A percentile compares a stretch with the other conserved stretches of the same genome.
phyloP scores from a whole-genome alignment of 495 filamentous ascomycete genomes.

The Penicillium roqueforti region DNA sequence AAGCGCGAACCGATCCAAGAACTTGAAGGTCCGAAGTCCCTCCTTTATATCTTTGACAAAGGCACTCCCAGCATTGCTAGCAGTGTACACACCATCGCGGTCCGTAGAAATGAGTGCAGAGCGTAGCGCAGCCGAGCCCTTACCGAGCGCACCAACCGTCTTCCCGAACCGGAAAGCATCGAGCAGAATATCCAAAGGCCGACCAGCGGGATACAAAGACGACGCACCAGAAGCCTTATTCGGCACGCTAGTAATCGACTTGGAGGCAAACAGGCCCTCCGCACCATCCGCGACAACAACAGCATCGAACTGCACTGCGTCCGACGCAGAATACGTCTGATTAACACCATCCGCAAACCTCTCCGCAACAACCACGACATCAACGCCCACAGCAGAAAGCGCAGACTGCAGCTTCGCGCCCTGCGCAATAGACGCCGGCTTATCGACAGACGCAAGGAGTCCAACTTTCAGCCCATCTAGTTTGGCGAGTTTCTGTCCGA shows the following conservation, averaged over 20 bases:
- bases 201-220: constrained; percentile 58
- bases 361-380: constrained; percentile 62
- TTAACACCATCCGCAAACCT: constrained; percentile 51
- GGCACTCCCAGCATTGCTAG: constrained; percentile 21
- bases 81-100: constrained; percentile 51
- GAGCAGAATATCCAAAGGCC: constrained; percentile 60
- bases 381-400: constrained; percentile 47
- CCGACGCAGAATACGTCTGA: constrained; percentile 66
- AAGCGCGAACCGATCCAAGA: constrained; percentile 44
- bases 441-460: constrained; percentile 52
- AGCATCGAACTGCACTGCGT: constrained; percentile 69
- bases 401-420: constrained; percentile 44
- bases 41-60: constrained; percentile 50
- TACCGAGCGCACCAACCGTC: constrained; percentile 61
- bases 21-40: constrained; percentile 64
- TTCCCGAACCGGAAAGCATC: constrained; percentile 70
- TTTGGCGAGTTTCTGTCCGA: constrained; percentile 52
- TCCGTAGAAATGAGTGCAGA: constrained; percentile 34
- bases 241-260: constrained; percentile 20
- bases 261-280: constrained; percentile 46
- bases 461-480: constrained; percentile 65
- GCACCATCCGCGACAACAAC: constrained; percentile 59
- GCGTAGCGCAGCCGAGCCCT: constrained; percentile 37
- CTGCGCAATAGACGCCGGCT: constrained; percentile 37
- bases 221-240: constrained; percentile 27